Evolutionary conservation across 768 basidiomycete genomes (phyloP).

Genomic region (Suillus subalutaceus): DNA sequence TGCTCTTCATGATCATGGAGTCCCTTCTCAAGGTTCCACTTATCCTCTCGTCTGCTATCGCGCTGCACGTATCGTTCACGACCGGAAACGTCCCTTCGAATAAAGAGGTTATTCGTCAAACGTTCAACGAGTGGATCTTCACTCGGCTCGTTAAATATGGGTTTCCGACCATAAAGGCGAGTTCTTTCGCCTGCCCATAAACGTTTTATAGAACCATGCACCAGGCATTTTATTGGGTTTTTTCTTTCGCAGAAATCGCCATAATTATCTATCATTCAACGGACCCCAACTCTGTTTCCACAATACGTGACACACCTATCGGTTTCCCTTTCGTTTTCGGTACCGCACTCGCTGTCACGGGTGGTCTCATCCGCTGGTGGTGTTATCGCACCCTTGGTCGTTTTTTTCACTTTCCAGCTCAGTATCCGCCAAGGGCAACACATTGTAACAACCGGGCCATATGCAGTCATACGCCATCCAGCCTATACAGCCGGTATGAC

Average conservation of each 20-base stretch:
- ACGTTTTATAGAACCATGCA: not conserved
- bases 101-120: conserved; percentile 29
- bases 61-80: conserved; percentile 44
- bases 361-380: conserved; percentile 26
- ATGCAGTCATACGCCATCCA: conserved; percentile 48
- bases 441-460: conserved; percentile 46
- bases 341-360: conserved; percentile 24
- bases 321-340: conserved; percentile 24
- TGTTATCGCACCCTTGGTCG: conserved; percentile 40
- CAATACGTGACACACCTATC: not conserved
- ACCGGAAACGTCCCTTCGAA: conserved; percentile 47
- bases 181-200: not conserved
- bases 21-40: conserved; percentile 44
- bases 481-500: conserved; percentile 40
- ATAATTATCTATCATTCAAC: not conserved
- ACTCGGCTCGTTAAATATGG: not conserved
- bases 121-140: conserved; percentile 4
- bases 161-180: not conserved
- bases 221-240: conserved; percentile 6
- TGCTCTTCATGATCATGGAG: conserved; percentile 18
- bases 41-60: conserved; percentile 43
- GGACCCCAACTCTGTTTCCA: not conserved
- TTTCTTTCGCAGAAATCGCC: conserved; percentile 7
- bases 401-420: conserved; percentile 49
- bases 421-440: conserved; percentile 43